These are phyloP conservation scores for Russula brevipes DNA, from an alignment of 768 basidiomycete genomes.

Conservation along the genomic window DNA sequence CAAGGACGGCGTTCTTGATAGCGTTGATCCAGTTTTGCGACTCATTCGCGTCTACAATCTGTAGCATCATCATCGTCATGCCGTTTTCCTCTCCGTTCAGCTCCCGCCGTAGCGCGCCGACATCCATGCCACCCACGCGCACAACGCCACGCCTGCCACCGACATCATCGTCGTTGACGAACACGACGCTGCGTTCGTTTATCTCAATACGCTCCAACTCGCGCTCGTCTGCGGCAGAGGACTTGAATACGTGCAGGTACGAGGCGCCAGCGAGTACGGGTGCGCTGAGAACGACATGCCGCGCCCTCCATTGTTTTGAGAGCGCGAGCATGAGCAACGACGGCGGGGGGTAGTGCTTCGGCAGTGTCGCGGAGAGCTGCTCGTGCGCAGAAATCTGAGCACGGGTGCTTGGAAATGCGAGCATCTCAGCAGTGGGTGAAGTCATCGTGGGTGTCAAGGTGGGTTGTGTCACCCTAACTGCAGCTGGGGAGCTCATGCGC, in stretches of 20 bases:
- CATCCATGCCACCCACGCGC: constrained; percentile 62
- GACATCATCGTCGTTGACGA: constrained; percentile 55
- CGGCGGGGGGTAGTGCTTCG: constrained; percentile 63
- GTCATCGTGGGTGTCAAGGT: constrained; percentile 14
- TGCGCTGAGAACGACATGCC: constrained; percentile 51
- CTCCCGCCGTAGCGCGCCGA: constrained; percentile 39
- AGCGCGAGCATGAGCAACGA: constrained; percentile 67
- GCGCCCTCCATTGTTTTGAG: constrained; percentile 65
- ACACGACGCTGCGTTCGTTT: constrained; percentile 70
- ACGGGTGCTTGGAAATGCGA: constrained; percentile 59
- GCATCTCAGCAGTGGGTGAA: constrained; percentile 33
- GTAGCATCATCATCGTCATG: constrained; percentile 63
- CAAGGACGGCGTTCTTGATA: constrained; percentile 67
- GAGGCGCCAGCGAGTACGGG: constrained; percentile 38
- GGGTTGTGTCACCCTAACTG: background rate
- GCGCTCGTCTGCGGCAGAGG: constrained; percentile 49
- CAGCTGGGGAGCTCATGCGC: constrained; percentile 1
- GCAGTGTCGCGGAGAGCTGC: constrained; percentile 49
- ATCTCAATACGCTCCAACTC: constrained; percentile 75
- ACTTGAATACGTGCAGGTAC: constrained; percentile 74
- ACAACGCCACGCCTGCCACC: constrained; percentile 49
- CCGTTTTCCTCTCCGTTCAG: constrained; percentile 42
- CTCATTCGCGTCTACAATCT: constrained; percentile 54
- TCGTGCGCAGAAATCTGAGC: constrained; percentile 48
- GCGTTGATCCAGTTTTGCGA: constrained; percentile 71